Percentiles rank a stretch among this genome's conserved stretches.
These are phyloP conservation scores for Parastagonospora nodorum DNA, from an alignment of 2,329 filamentous ascomycete species.

Conservation along the genomic window DNA sequence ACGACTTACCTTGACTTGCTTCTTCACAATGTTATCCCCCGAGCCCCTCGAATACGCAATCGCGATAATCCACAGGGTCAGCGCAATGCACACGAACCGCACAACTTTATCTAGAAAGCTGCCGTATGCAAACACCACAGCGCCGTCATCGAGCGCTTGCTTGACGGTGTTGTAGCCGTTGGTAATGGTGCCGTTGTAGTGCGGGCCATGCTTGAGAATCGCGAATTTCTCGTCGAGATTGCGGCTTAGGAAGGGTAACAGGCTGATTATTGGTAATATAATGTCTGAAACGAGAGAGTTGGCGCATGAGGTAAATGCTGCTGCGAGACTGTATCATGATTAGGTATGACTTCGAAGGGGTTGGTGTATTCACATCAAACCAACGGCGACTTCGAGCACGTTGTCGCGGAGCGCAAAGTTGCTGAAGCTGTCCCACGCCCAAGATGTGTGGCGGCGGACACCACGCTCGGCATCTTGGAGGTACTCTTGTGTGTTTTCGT, in stretches of 20 bases:
- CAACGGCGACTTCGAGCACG: slow-evolving; percentile 76
- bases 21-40: slow-evolving; percentile 72
- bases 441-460: slow-evolving; percentile 51
- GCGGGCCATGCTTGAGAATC: slow-evolving; percentile 63
- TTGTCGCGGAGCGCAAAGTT: slow-evolving; percentile 78
- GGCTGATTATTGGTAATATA: slow-evolving; percentile 69
- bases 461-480: slow-evolving; percentile 56
- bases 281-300: slow-evolving; percentile 75
- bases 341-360: not conserved
- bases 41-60: slow-evolving; percentile 65
- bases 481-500: slow-evolving; percentile 44
- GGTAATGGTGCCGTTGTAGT: slow-evolving; percentile 46
- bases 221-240: slow-evolving; percentile 79
- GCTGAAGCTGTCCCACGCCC: slow-evolving; percentile 66
- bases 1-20: slow-evolving; percentile 56
- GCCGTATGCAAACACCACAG: slow-evolving; percentile 74
- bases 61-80: slow-evolving; percentile 69
- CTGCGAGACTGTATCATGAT: slow-evolving; percentile 60
- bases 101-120: slow-evolving; percentile 69
- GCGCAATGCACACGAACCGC: slow-evolving; percentile 68
- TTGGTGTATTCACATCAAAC: slow-evolving; percentile 63
- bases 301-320: slow-evolving; percentile 72
- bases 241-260: slow-evolving; percentile 70
- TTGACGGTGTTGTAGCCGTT: slow-evolving; percentile 71
- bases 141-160: slow-evolving; percentile 72